Conservation (phyloP, 352 stramenopile species). For the Phytophthora syringae region DNA sequence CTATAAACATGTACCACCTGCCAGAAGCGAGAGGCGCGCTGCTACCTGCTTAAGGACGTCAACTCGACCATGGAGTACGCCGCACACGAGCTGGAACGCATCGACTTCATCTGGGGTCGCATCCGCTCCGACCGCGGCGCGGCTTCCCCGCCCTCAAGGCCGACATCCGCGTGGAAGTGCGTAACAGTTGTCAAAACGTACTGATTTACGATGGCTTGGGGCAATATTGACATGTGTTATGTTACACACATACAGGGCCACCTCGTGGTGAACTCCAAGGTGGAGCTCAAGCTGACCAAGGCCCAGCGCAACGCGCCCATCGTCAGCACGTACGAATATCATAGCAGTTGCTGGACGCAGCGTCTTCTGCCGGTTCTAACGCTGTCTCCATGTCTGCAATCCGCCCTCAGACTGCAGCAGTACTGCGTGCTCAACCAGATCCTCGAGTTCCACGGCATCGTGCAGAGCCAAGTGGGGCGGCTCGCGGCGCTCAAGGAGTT, state of each 20-base stretch:
- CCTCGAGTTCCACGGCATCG: constrained; percentile 78
- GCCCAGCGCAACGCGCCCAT: constrained; percentile 56
- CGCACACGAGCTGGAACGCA: constrained; percentile 71
- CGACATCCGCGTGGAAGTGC: constrained; percentile 75
- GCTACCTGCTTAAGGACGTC: constrained; percentile 69
- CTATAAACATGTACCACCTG: neutral
- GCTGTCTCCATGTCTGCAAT: neutral
- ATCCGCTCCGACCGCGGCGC: constrained; percentile 70
- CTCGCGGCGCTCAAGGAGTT: constrained; percentile 62
- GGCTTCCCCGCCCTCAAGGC: constrained; percentile 61
- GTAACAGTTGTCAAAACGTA: neutral
- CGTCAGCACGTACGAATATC: constrained; percentile 50
- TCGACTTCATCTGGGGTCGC: constrained; percentile 85
- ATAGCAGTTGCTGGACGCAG: neutral
- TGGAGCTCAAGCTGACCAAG: constrained; percentile 77
- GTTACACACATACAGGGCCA: constrained; percentile 53
- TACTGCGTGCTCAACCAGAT: constrained; percentile 89
- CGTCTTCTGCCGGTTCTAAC: constrained; percentile 9
- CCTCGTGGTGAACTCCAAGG: constrained; percentile 72
- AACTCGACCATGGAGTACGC: constrained; percentile 54
- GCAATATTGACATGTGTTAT: constrained; percentile 12
- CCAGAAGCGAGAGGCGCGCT: constrained; percentile 65
- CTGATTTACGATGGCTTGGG: constrained; percentile 15
- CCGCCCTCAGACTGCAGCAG: constrained; percentile 61
- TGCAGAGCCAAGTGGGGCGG: constrained; percentile 61